Evolutionary conservation across 768 basidiomycete genomes (phyloP).

Genomic region (Suillus ampliporus): DNA sequence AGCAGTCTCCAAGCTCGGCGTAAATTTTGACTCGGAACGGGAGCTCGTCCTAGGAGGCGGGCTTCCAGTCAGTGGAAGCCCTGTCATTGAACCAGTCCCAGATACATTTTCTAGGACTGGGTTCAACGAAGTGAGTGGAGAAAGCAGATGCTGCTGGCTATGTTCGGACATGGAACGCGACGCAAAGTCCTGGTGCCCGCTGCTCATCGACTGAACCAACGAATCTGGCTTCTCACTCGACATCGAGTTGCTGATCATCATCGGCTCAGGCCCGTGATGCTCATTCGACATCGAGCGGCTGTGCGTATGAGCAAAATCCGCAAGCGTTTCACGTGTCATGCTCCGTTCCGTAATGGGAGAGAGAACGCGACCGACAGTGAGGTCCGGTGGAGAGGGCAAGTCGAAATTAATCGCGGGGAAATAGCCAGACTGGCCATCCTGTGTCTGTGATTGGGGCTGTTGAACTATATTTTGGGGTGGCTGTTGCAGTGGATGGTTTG

Average conservation of each 20-base stretch:
- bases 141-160: not conserved
- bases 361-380: slow-evolving; percentile 40
- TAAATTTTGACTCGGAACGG: slow-evolving; percentile 47
- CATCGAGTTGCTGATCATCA: slow-evolving; percentile 21
- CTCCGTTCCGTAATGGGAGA: slow-evolving; percentile 72
- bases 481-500: slow-evolving; percentile 23
- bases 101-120: slow-evolving; percentile 24
- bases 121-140: not conserved
- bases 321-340: slow-evolving; percentile 33
- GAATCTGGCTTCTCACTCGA: slow-evolving; percentile 30
- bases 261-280: slow-evolving; percentile 15
- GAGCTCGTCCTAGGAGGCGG: slow-evolving; percentile 37
- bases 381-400: slow-evolving; percentile 16
- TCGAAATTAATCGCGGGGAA: slow-evolving; percentile 67
- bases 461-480: slow-evolving; percentile 36
- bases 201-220: not conserved
- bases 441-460: slow-evolving; percentile 20
- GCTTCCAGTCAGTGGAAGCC: slow-evolving; percentile 27
- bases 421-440: slow-evolving; percentile 15
- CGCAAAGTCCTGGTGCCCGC: slow-evolving; percentile 2
- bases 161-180: slow-evolving; percentile 9
- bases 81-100: slow-evolving; percentile 22
- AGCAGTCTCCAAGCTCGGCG: slow-evolving; percentile 31
- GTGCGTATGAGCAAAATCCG: slow-evolving; percentile 22
- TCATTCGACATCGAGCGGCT: slow-evolving; percentile 25